These are phyloP conservation scores for Elsinoe ampelina DNA, from an alignment of 2,329 filamentous ascomycete species.

Conservation along the genomic window DNA sequence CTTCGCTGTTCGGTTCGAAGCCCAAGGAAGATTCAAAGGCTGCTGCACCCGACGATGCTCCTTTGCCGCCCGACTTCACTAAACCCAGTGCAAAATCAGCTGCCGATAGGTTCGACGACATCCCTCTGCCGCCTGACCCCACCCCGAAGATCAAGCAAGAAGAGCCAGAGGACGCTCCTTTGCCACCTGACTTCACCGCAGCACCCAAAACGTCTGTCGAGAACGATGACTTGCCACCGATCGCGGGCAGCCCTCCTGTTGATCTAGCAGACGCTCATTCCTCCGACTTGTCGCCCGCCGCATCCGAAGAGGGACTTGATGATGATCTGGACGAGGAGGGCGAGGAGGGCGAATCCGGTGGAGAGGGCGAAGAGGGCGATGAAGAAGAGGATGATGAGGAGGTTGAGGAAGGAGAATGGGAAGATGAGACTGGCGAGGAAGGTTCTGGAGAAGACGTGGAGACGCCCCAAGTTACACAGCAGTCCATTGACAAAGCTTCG, in stretches of 20 bases:
- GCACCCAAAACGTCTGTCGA: conserved; percentile 20
- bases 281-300: conserved; percentile 22
- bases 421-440: conserved; percentile 33
- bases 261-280: conserved; percentile 26
- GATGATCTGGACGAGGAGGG: conserved; percentile 29
- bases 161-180: conserved; percentile 20
- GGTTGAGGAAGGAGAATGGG: conserved; percentile 26
- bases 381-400: conserved; percentile 29
- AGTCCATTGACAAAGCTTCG: conserved; percentile 1
- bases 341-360: conserved; percentile 21
- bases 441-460: conserved; percentile 40
- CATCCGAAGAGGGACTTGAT: conserved; percentile 24
- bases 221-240: conserved; percentile 30
- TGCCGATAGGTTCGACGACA: conserved; percentile 12
- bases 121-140: conserved; percentile 18
- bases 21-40: conserved; percentile 15
- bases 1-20: conserved; percentile 35
- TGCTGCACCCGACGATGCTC: conserved; percentile 28
- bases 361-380: conserved; percentile 31
- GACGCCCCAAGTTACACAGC: conserved; percentile 9
- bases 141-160: conserved; percentile 22
- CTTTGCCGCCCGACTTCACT: conserved; percentile 33
- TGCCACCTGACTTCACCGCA: conserved; percentile 32
- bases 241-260: conserved; percentile 41
- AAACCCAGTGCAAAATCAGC: conserved; percentile 20